A percentile compares a stretch with the other conserved stretches of the same genome.
Evolutionary conservation across 129 eudicot genomes (phyloP).

Genomic region (Pulicaria dysenterica): DNA sequence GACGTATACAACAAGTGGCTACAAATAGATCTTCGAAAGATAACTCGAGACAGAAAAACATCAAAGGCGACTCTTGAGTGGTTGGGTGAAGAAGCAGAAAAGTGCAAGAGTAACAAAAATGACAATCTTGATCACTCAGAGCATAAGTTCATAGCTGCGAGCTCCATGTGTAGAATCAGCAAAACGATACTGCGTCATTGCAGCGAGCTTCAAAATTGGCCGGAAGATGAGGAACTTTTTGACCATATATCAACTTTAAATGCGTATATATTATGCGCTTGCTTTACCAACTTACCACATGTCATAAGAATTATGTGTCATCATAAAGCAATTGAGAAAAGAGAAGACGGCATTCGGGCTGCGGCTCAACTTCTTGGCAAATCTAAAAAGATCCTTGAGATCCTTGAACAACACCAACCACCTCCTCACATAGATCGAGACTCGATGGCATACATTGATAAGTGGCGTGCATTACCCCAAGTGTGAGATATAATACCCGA

Average conservation of each 20-base stretch:
- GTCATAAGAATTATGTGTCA: conserved; percentile 3
- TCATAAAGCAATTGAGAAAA: conserved; percentile 12
- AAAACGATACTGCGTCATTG: neutral
- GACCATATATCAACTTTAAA: neutral
- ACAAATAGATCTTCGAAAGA: neutral
- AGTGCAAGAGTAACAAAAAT: neutral
- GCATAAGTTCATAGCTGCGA: neutral
- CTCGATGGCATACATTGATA: no score
- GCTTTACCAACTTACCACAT: conserved; percentile 16
- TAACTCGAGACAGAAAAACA: neutral
- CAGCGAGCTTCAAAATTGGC: neutral
- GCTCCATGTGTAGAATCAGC: conserved; percentile 9
- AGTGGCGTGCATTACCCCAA: no score
- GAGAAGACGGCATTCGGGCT: neutral
- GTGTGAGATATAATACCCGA: no score
- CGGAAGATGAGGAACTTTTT: neutral
- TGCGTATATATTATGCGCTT: neutral
- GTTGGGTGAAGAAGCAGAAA: conserved; percentile 8
- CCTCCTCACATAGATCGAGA: no score
- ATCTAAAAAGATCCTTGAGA: no score
- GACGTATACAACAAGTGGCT: neutral
- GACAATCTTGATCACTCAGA: neutral
- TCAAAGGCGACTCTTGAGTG: conserved; percentile 16
- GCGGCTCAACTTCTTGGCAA: neutral
- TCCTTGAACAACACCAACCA: no score